Percentiles rank a stretch among this genome's conserved stretches.
Evolutionary conservation across 306 rosid species (phyloP).

Genomic region (Cicer cuneatum): DNA sequence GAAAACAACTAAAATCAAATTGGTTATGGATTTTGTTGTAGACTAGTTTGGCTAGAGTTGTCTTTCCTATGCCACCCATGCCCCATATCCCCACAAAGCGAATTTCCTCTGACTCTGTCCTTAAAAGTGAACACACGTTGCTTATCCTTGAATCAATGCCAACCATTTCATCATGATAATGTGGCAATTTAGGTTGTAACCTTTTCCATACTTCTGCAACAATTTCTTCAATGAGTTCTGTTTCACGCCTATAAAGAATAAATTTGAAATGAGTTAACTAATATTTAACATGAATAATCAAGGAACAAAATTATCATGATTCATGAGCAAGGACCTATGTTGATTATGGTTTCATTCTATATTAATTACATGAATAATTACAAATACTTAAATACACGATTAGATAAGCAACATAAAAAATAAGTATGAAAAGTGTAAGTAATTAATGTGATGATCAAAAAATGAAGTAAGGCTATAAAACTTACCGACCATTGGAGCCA

Average conservation of each 20-base stretch:
- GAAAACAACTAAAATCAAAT: constrained; percentile 39
- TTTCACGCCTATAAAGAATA: constrained; percentile 8
- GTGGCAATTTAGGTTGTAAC: constrained; percentile 34
- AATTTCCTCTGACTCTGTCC: constrained; percentile 19
- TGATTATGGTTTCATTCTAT: not conserved
- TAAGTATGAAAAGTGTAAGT: too few relatives aligned
- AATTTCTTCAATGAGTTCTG: constrained; percentile 45
- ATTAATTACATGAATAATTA: too few relatives aligned
- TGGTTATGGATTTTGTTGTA: constrained; percentile 23
- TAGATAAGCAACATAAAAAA: too few relatives aligned
- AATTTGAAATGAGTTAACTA: not conserved
- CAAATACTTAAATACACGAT: too few relatives aligned
- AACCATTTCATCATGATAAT: constrained; percentile 32
- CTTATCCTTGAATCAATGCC: constrained; percentile 38
- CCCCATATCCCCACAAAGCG: constrained; percentile 50
- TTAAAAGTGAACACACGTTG: not conserved
- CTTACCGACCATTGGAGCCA: constrained; percentile 34
- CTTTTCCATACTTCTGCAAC: constrained; percentile 32
- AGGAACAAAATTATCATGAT: too few relatives aligned
- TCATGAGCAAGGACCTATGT: not conserved
- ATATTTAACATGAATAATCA: too few relatives aligned
- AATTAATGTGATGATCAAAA: too few relatives aligned
- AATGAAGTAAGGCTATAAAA: not conserved
- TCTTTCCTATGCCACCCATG: constrained; percentile 47
- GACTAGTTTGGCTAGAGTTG: constrained; percentile 47